These are phyloP conservation scores for Ricinus communis DNA, from an alignment of 345 rosid genomes.

Conservation along the genomic window DNA sequence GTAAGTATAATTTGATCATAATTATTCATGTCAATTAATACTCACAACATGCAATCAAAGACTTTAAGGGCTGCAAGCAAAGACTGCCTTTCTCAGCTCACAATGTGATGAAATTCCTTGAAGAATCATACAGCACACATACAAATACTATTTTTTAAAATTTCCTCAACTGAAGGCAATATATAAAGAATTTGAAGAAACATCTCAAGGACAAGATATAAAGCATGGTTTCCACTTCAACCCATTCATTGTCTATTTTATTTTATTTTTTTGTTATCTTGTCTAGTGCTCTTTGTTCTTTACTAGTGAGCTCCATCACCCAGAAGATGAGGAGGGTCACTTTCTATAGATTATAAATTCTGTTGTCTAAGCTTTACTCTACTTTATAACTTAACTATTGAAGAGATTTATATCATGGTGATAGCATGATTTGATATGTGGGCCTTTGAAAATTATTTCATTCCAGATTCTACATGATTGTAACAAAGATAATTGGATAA, in stretches of 20 bases:
- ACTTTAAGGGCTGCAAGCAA: not conserved
- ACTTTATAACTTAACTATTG: slow-evolving; percentile 6
- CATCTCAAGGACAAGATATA: slow-evolving; percentile 4
- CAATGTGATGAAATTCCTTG: not conserved
- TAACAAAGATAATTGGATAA: slow-evolving; percentile 25
- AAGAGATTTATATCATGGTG: slow-evolving; percentile 14
- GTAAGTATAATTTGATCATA: no score
- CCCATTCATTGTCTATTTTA: not conserved
- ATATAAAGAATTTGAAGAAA: not conserved
- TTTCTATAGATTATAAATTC: slow-evolving; percentile 20
- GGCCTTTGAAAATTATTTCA: slow-evolving; percentile 28
- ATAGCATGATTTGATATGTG: slow-evolving; percentile 34
- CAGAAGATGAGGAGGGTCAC: slow-evolving; percentile 18
- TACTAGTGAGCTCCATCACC: slow-evolving; percentile 14
- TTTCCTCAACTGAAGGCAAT: not conserved
- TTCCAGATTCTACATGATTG: slow-evolving; percentile 32
- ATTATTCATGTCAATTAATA: no score
- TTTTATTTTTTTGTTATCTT: not conserved
- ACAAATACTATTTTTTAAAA: not conserved
- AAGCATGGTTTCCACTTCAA: slow-evolving; percentile 9
- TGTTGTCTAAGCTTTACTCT: slow-evolving; percentile 17
- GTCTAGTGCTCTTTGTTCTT: slow-evolving; percentile 12
- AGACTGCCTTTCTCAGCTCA: not conserved
- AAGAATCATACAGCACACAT: not conserved
- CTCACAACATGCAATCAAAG: no score